These are phyloP conservation scores for Hibiscus tridactylites DNA, from an alignment of 345 rosid species.

Conservation along the genomic window DNA sequence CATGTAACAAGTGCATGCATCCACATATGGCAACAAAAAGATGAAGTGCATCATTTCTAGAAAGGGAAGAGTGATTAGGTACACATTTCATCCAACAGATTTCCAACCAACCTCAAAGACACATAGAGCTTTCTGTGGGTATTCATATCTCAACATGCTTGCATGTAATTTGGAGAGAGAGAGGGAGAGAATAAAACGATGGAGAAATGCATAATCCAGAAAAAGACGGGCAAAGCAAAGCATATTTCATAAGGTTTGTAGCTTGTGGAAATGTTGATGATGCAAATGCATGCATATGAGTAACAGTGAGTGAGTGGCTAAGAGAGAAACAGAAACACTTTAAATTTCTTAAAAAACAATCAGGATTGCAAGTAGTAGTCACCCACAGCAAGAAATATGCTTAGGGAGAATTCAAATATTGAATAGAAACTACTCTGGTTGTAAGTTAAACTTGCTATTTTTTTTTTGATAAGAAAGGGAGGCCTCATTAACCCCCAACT, in stretches of 20 bases:
- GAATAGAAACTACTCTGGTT: neutral
- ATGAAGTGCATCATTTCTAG: no score
- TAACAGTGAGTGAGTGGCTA: neutral
- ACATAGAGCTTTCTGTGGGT: neutral
- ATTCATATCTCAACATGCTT: neutral
- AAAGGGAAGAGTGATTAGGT: neutral
- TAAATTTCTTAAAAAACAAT: neutral
- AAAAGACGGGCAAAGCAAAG: neutral
- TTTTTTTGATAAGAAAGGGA: no score
- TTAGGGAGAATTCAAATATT: neutral
- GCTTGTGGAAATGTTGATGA: neutral
- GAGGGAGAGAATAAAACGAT: neutral
- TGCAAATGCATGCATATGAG: neutral
- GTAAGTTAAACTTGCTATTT: neutral
- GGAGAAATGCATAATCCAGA: neutral
- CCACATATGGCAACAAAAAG: no score
- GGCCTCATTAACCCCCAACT: no score
- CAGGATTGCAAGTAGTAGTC: neutral
- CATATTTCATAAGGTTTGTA: neutral
- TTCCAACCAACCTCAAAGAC: neutral
- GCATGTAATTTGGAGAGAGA: neutral
- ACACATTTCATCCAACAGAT: neutral
- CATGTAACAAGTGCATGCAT: no score
- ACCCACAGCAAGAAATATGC: no score
- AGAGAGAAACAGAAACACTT: neutral